Percentiles rank a stretch among this genome's conserved stretches.
These are phyloP conservation scores for Phlyctochytrium planicorne DNA, from an alignment of 192 early-diverging fungal genomes.

Conservation along the genomic window DNA sequence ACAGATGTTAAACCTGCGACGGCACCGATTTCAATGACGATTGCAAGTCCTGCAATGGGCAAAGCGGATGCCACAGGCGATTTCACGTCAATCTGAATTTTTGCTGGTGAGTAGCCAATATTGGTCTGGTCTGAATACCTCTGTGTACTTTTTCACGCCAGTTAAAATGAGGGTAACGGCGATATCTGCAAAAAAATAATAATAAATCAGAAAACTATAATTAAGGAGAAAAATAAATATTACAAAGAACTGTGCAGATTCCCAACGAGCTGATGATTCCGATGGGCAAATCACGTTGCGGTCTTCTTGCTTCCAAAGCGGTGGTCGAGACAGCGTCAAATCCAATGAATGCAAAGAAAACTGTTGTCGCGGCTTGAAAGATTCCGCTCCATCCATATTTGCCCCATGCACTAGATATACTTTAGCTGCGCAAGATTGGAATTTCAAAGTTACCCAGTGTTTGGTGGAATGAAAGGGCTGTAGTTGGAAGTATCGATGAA, in stretches of 20 bases:
- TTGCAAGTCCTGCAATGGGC: constrained; percentile 59
- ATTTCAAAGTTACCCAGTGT: constrained; percentile 39
- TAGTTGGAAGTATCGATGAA: constrained; percentile 74
- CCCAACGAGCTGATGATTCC: constrained; percentile 79
- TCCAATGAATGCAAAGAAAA: constrained; percentile 80
- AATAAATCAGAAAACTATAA: too few relatives aligned
- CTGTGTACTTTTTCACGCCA: constrained; percentile 69
- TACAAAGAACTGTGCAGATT: constrained; percentile 73
- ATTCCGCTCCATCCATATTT: constrained; percentile 69
- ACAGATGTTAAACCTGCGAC: constrained; percentile 78
- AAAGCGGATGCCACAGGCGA: constrained; percentile 60
- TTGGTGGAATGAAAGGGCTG: constrained; percentile 72
- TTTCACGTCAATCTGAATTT: constrained; percentile 24
- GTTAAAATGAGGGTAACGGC: constrained; percentile 67
- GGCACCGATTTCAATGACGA: constrained; percentile 77
- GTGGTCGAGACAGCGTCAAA: constrained; percentile 88
- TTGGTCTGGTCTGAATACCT: too few relatives aligned
- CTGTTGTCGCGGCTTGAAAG: constrained; percentile 62
- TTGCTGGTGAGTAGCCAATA: constrained; percentile 8
- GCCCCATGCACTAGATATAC: constrained; percentile 33
- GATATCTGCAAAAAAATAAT: too few relatives aligned
- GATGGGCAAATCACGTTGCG: constrained; percentile 78
- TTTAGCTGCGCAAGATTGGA: constrained; percentile 60
- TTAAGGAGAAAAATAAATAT: too few relatives aligned
- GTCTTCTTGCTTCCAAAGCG: constrained; percentile 78